Evolutionary conservation across 306 rosid species (phyloP).

Genomic region (Glycine tomentella): DNA sequence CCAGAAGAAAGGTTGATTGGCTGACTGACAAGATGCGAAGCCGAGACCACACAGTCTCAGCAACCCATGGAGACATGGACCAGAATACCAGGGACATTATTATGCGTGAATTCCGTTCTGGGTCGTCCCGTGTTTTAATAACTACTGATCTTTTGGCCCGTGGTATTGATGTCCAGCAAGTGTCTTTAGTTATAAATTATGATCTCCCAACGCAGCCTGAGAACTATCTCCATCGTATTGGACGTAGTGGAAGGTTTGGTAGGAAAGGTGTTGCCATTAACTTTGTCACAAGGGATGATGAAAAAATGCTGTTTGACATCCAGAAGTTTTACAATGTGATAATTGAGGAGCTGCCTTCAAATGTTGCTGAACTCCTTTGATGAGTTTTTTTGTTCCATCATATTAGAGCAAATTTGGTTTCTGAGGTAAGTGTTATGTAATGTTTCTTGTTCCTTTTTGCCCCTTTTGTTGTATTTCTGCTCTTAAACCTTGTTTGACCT

Average conservation of each 20-base stretch:
- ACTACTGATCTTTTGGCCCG: constrained; percentile 88
- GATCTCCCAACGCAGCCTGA: constrained; percentile 92
- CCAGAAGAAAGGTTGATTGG: constrained; percentile 92
- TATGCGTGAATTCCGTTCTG: constrained; percentile 87
- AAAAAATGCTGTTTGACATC: constrained; percentile 79
- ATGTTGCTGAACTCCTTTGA: constrained; percentile 85
- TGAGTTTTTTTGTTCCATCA: constrained; percentile 51
- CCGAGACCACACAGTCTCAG: constrained; percentile 88
- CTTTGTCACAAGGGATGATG: constrained; percentile 75
- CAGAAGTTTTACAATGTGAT: constrained; percentile 83
- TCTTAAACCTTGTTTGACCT: constrained; percentile 46
- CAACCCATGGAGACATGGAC: constrained; percentile 93
- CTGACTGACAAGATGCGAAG: constrained; percentile 86
- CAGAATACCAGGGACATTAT: constrained; percentile 85
- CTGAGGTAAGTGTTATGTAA: constrained; percentile 57
- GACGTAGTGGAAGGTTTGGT: constrained; percentile 87
- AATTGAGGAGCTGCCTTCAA: constrained; percentile 83
- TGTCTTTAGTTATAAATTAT: constrained; percentile 79
- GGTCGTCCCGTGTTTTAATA: constrained; percentile 79
- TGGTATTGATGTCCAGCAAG: constrained; percentile 91
- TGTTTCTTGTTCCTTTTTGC: constrained; percentile 37
- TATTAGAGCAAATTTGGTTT: constrained; percentile 50
- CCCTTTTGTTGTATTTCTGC: constrained; percentile 51
- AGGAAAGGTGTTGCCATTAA: constrained; percentile 91
- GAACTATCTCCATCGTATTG: constrained; percentile 87